Conservation (phyloP, 768 basidiomycete species). For the Floccularia luteovirens region DNA sequence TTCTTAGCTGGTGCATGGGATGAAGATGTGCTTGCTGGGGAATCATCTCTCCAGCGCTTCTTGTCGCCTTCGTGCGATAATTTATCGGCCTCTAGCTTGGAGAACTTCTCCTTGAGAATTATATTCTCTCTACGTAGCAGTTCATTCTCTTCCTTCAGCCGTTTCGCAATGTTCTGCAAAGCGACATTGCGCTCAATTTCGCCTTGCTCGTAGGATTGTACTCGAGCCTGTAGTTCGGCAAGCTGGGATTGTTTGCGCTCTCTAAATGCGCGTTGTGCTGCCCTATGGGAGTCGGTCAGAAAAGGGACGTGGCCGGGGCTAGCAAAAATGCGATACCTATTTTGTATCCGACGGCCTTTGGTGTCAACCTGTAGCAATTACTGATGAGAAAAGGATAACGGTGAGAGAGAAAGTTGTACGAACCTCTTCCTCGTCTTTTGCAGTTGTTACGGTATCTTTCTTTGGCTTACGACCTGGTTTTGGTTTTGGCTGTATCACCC, state of each 20-base stretch:
- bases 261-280: slow-evolving; percentile 84
- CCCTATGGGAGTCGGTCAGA: slow-evolving; percentile 32
- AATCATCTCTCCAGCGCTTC: slow-evolving; percentile 55
- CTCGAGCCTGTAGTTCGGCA: slow-evolving; percentile 78
- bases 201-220: slow-evolving; percentile 84
- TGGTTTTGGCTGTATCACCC: slow-evolving; percentile 81
- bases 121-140: slow-evolving; percentile 61
- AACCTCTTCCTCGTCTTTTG: slow-evolving; percentile 45
- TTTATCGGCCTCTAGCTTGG: slow-evolving; percentile 28
- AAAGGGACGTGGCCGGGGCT: slow-evolving; percentile 1
- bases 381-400: slow-evolving; percentile 2
- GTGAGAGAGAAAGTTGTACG: slow-evolving; percentile 10
- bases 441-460: slow-evolving; percentile 40
- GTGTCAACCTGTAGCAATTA: slow-evolving; percentile 28
- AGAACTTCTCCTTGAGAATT: slow-evolving; percentile 44
- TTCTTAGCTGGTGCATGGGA: slow-evolving; percentile 10
- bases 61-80: slow-evolving; percentile 27
- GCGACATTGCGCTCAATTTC: slow-evolving; percentile 84
- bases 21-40: slow-evolving; percentile 14
- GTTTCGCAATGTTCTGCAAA: slow-evolving; percentile 75
- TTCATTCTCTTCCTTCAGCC: slow-evolving; percentile 84
- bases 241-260: slow-evolving; percentile 87
- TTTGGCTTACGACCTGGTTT: slow-evolving; percentile 88
- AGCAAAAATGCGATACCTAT: slow-evolving; percentile 39
- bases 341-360: slow-evolving; percentile 69